A percentile compares a stretch with the other conserved stretches of the same genome.
Evolutionary conservation across 371 early-diverging fungal genomes (phyloP).

Genomic region (Actinomucor elegans): DNA sequence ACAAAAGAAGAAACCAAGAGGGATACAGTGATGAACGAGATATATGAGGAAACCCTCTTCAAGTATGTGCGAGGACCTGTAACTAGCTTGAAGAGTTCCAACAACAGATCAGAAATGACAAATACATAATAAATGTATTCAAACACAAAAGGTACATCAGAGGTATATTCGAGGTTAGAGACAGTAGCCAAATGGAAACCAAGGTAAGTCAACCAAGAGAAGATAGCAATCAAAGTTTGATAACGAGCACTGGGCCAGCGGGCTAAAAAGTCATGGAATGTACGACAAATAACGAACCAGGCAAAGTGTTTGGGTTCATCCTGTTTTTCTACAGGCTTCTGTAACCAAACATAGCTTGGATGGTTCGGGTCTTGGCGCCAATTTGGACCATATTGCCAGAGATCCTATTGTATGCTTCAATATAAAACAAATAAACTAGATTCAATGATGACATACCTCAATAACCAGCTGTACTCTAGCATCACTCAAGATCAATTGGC

Average conservation of each 20-base stretch:
- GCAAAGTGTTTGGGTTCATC: slow-evolving; percentile 4
- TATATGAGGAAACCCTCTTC: slow-evolving; percentile 25
- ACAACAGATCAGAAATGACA: slow-evolving; percentile 33
- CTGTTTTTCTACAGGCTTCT: not conserved
- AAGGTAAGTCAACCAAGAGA: slow-evolving; percentile 29
- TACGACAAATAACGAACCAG: slow-evolving; percentile 8
- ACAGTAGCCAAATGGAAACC: slow-evolving; percentile 34
- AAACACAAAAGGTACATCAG: slow-evolving; percentile 16
- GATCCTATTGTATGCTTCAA: too few species aligned
- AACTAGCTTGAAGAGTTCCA: slow-evolving; percentile 26
- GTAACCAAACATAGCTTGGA: slow-evolving; percentile 29
- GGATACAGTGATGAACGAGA: slow-evolving; percentile 18
- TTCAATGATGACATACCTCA: slow-evolving; percentile 30
- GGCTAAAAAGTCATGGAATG: slow-evolving; percentile 24
- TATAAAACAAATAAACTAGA: too few species aligned
- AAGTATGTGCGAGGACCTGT: slow-evolving; percentile 19
- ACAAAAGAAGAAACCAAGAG: slow-evolving; percentile 24
- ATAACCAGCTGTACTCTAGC: slow-evolving; percentile 27
- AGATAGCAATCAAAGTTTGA: slow-evolving; percentile 25
- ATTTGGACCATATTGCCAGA: slow-evolving; percentile 28
- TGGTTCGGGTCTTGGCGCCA: slow-evolving; percentile 33
- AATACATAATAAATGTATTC: slow-evolving; percentile 45
- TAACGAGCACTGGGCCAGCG: slow-evolving; percentile 42
- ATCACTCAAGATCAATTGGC: slow-evolving; percentile 34
- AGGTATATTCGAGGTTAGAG: slow-evolving; percentile 33